Conservation (phyloP, 108 stramenopile species). For the Nannochloropsis oceanica region DNA sequence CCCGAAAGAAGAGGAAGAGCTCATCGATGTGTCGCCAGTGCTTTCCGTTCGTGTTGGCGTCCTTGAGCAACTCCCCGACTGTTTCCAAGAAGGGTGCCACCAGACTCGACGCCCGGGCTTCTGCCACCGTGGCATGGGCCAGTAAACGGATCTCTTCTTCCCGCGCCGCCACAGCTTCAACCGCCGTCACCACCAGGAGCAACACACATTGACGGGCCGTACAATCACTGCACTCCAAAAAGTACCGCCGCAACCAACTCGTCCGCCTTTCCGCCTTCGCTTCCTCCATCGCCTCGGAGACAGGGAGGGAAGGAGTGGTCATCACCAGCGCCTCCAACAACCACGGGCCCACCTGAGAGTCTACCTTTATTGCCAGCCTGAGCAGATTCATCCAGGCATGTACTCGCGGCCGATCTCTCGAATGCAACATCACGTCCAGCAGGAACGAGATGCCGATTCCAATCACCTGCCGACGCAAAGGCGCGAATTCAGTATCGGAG, state of each 20-base stretch:
- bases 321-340: slow-evolving; percentile 19
- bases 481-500: background rate
- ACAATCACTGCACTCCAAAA: slow-evolving; percentile 31
- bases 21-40: slow-evolving; percentile 49
- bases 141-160: background rate
- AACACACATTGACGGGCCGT: background rate
- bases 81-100: slow-evolving; percentile 11
- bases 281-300: slow-evolving; percentile 18
- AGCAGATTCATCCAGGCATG: slow-evolving; percentile 11
- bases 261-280: background rate
- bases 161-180: background rate
- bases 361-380: background rate
- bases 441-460: slow-evolving; percentile 33
- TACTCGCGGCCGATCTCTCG: slow-evolving; percentile 10
- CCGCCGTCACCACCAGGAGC: slow-evolving; percentile 1
- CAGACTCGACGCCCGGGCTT: background rate
- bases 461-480: slow-evolving; percentile 25
- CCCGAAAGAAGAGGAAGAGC: slow-evolving; percentile 49
- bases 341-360: slow-evolving; percentile 8
- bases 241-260: slow-evolving; percentile 50
- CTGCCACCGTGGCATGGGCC: background rate
- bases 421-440: slow-evolving; percentile 33
- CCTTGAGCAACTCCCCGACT: slow-evolving; percentile 48
- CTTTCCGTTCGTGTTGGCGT: slow-evolving; percentile 30
- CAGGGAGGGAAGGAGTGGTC: slow-evolving; percentile 31